Base-by-base conservation (phyloP, 2,329 filamentous ascomycete species). In the Verticillium tricorpus region DNA sequence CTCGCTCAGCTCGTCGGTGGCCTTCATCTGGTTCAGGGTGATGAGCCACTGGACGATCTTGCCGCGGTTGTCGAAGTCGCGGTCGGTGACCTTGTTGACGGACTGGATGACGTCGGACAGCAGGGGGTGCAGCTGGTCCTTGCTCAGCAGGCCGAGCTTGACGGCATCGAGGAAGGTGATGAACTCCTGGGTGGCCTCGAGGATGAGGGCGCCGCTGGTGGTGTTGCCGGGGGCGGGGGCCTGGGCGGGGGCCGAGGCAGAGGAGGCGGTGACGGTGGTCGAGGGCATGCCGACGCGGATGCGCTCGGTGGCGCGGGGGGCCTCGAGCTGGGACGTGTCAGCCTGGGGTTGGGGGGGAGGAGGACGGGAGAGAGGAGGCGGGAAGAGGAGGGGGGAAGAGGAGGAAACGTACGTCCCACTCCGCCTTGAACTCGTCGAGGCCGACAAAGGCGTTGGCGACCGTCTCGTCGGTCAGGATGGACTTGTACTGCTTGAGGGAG, bases 41-140 rank as follows among this genome's bases (percentile, higher is more conserved):
- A 99, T 99, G 67, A 99, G 83, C 95, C 95, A 99, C 74, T 97
- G 93, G 61, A 99, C 93, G 69, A 99, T 98, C 83, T 98, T 98
- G 69, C 91, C 93, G 67, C 96, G 89, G 72, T 89, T 93, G 68
- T 98, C 93, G 73, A 99, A 99, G 70, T 98, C 94, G 65, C 89
- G 86, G 73, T 96, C 93, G 3, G 94, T 97, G 66, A 99, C 95
- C 72, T 96, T 95, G 77, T 98, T 98, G 66, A 97, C 94, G 2
- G 92, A 93, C 71, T 97, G 94, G 64, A 99, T 99, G 19, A 97
- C 92, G 69, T 98, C 95, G 1, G 93, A 94, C 2, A 99, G 83
- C 22, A 99, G 81, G 3, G 95, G 95, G 72, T 99, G 96, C n/a
- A 99, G 81, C 65, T 95, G 93, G 74, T 98, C 94, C 73, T 99